phyloP scores from a whole-genome alignment of 495 filamentous ascomycete species.

The Hypoxylon rickii region DNA sequence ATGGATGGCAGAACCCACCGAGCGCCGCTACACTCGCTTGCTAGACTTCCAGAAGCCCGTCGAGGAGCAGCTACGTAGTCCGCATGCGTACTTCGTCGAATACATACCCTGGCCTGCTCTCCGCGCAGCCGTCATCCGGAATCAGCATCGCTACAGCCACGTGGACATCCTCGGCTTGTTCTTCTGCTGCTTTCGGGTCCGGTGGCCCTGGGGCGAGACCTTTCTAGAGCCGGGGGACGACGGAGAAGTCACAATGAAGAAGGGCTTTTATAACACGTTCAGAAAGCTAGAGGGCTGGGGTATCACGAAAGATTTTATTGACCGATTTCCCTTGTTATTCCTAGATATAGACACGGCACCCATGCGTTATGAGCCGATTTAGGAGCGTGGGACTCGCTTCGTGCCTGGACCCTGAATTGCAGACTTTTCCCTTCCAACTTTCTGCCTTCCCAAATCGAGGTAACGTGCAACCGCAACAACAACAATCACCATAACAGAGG shows the following conservation, averaged over 20 bases:
- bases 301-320: neutral
- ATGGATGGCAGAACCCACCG: neutral
- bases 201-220: conserved; percentile 5
- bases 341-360: neutral
- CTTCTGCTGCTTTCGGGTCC: neutral
- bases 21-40: neutral
- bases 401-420: too few relatives aligned
- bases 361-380: conserved; percentile 2
- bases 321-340: neutral
- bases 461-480: too few relatives aligned
- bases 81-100: conserved; percentile 5
- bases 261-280: conserved; percentile 3
- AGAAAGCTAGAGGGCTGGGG: conserved; percentile 7
- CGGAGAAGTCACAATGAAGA: neutral
- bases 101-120: neutral
- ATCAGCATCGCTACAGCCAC: neutral
- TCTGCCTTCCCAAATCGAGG: too few relatives aligned
- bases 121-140: neutral
- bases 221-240: neutral
- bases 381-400: too few relatives aligned
- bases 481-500: too few relatives aligned
- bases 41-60: conserved; percentile 6
- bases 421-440: neutral
- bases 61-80: neutral
- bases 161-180: neutral